phyloP scores from a whole-genome alignment of 495 filamentous ascomycete species.

The Aspergillus conjunctus region DNA sequence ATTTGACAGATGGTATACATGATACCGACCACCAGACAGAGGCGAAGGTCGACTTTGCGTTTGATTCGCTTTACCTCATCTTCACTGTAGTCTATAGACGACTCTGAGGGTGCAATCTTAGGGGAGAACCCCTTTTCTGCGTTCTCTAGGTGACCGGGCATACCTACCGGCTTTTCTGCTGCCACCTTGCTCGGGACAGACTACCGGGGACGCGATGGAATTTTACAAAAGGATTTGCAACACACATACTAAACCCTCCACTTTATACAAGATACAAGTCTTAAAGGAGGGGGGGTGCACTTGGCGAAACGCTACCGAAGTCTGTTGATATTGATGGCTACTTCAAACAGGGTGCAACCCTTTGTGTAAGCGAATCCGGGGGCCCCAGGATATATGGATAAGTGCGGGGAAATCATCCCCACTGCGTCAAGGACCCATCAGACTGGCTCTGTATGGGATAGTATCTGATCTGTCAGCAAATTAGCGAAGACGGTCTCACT shows the following conservation, averaged over 20 bases:
- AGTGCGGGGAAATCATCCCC: too few species aligned
- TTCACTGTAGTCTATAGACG: conserved; percentile 11
- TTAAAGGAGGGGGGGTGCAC: background rate
- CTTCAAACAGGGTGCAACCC: background rate
- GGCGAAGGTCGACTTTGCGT: conserved; percentile 13
- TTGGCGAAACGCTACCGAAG: background rate
- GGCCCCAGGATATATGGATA: background rate
- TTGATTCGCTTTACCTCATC: conserved; percentile 14
- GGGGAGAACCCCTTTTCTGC: background rate
- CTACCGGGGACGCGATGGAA: background rate
- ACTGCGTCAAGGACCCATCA: too few species aligned
- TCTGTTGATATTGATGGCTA: too few species aligned
- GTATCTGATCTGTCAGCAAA: too few species aligned
- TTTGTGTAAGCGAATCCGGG: background rate
- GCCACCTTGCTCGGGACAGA: background rate
- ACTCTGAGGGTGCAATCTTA: background rate
- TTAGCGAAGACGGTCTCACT: background rate
- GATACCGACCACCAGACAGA: conserved; percentile 14
- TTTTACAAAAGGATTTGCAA: background rate
- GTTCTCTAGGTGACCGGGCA: background rate
- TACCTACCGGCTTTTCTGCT: background rate
- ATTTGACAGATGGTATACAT: conserved; percentile 22
- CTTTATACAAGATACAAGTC: background rate
- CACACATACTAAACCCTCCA: background rate
- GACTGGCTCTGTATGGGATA: background rate